phyloP scores from a whole-genome alignment of 2,329 filamentous ascomycete species.

The Fonsecaea nubica region DNA sequence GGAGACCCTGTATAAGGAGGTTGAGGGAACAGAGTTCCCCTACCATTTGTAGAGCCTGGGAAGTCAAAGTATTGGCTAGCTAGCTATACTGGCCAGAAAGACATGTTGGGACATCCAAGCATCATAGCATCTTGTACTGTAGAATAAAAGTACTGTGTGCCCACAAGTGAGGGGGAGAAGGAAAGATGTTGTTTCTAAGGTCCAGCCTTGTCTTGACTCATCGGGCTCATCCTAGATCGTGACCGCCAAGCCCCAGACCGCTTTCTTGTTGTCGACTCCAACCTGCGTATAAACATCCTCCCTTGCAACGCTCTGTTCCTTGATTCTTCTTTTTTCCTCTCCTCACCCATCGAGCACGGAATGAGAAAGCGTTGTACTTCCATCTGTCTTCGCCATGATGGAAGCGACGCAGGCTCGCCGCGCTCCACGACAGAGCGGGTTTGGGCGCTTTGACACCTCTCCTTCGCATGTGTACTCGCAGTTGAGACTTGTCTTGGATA shows the following conservation, averaged over 20 bases:
- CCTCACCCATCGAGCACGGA: neutral
- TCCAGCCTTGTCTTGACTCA: no score
- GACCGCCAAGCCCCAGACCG: slow-evolving; percentile 1
- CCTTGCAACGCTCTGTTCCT: neutral
- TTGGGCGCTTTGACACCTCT: neutral
- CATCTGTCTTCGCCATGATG: neutral
- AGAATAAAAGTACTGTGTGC: no score
- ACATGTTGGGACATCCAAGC: no score
- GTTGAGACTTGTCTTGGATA: slow-evolving; percentile 47
- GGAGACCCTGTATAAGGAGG: slow-evolving; percentile 42
- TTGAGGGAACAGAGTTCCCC: slow-evolving; percentile 29
- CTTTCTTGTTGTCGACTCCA: neutral
- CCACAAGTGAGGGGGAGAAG: no score
- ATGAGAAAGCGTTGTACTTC: neutral
- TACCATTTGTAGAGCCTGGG: slow-evolving; percentile 9
- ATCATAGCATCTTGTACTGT: no score
- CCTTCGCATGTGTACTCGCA: slow-evolving; percentile 16
- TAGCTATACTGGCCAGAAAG: no score
- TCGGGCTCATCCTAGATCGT: no score
- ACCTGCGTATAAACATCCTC: neutral
- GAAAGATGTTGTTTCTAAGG: no score
- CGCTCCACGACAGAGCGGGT: neutral
- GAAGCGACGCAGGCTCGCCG: slow-evolving; percentile 2
- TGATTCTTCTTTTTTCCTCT: neutral
- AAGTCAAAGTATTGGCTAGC: no score